Conservation (phyloP, 352 stramenopile species). For the Phytophthora palmivora region DNA sequence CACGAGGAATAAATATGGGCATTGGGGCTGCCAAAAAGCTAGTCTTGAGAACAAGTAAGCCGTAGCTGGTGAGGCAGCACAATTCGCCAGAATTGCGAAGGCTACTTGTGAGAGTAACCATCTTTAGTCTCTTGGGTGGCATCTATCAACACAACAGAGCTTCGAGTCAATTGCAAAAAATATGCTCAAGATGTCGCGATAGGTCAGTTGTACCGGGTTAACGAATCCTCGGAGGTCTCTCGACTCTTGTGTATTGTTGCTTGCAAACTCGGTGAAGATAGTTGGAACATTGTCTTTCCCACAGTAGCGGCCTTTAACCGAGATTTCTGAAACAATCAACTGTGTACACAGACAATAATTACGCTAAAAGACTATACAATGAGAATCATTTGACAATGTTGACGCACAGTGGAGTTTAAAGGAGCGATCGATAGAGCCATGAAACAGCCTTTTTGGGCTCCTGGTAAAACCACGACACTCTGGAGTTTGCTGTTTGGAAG, state of each 20-base stretch:
- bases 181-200: neutral
- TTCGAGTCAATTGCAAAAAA: neutral
- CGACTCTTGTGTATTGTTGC: conserved; percentile 53
- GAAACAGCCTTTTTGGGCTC: conserved; percentile 54
- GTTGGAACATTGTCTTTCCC: conserved; percentile 62
- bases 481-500: conserved; percentile 63
- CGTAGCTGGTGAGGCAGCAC: conserved; percentile 68
- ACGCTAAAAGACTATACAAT: too few relatives aligned
- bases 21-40: conserved; percentile 42
- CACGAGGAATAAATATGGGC: conserved; percentile 50
- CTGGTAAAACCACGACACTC: conserved; percentile 47
- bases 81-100: conserved; percentile 41
- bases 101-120: conserved; percentile 51
- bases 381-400: neutral
- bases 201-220: conserved; percentile 44
- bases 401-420: conserved; percentile 44
- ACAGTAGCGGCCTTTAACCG: conserved; percentile 58
- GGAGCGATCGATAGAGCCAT: conserved; percentile 53
- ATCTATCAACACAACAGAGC: conserved; percentile 16
- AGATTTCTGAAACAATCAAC: conserved; percentile 62
- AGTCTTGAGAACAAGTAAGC: conserved; percentile 51
- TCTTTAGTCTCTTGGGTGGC: conserved; percentile 62
- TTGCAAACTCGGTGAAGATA: conserved; percentile 64
- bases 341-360: conserved; percentile 9
- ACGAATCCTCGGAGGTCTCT: conserved; percentile 49